A percentile compares a stretch with the other conserved stretches of the same genome.
Evolutionary conservation across 306 rosid genomes (phyloP).

Genomic region (Luffa acutangula): DNA sequence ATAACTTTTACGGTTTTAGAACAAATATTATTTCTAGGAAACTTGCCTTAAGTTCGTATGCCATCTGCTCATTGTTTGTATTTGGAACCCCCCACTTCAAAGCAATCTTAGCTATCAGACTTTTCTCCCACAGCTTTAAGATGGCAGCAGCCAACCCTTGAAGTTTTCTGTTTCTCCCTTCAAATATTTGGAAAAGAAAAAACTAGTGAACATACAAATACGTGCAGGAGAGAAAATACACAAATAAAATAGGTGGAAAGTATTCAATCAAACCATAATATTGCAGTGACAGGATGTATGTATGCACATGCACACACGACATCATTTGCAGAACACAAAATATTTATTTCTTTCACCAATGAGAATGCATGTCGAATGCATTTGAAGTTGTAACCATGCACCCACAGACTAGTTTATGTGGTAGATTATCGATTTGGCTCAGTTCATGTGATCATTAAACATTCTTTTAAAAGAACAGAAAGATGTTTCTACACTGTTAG

Average conservation of each 20-base stretch:
- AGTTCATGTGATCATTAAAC: background rate
- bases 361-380: background rate
- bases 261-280: background rate
- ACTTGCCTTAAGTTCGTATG: conserved; percentile 76
- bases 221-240: background rate
- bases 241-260: background rate
- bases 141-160: conserved; percentile 81
- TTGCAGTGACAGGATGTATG: background rate
- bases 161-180: conserved; percentile 77
- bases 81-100: conserved; percentile 64
- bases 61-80: conserved; percentile 64
- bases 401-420: background rate
- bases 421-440: background rate
- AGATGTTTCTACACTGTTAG: background rate
- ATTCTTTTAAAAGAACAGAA: background rate
- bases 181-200: conserved; percentile 15
- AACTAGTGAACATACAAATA: background rate
- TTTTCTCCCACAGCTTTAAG: conserved; percentile 78
- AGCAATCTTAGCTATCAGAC: conserved; percentile 66
- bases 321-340: background rate
- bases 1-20: background rate
- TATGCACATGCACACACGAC: background rate
- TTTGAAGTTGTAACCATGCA: background rate
- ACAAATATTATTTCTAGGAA: conserved; percentile 12
- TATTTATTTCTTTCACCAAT: background rate